Evolutionary conservation across 768 basidiomycete genomes (phyloP).

Genomic region (Kwoniella sp.): DNA sequence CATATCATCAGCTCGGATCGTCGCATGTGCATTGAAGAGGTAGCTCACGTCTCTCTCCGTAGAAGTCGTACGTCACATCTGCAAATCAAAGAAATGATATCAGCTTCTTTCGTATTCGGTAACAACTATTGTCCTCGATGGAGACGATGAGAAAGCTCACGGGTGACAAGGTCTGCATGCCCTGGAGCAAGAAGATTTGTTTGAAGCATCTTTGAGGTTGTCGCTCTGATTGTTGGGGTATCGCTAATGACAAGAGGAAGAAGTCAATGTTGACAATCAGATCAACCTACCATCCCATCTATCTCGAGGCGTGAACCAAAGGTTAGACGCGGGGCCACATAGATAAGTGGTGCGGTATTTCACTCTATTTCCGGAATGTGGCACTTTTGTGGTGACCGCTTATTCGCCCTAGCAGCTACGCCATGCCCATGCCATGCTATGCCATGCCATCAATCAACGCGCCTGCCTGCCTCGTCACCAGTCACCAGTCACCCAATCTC

Average conservation of each 20-base stretch:
- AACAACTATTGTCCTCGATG: background rate
- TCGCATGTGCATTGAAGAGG: background rate
- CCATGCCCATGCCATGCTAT: too few relatives aligned
- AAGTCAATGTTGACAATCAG: background rate
- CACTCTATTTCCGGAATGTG: slow-evolving; percentile 19
- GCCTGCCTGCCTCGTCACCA: slow-evolving; percentile 22
- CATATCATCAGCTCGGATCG: slow-evolving; percentile 7
- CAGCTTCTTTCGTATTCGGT: slow-evolving; percentile 18
- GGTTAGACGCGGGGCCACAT: slow-evolving; percentile 16
- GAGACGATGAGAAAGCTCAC: slow-evolving; percentile 26
- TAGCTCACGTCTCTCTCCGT: slow-evolving; percentile 61
- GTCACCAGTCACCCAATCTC: too few relatives aligned
- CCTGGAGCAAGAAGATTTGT: slow-evolving; percentile 46
- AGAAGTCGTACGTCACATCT: slow-evolving; percentile 87
- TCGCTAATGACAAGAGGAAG: background rate
- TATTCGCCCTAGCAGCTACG: too few relatives aligned
- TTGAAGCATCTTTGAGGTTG: slow-evolving; percentile 39
- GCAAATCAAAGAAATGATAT: background rate
- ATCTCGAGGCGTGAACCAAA: background rate
- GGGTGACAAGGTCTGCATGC: slow-evolving; percentile 49
- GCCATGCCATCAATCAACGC: background rate
- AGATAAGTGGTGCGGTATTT: background rate
- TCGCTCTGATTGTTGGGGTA: slow-evolving; percentile 2
- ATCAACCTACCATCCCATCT: background rate
- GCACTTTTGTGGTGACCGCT: slow-evolving; percentile 2